These are phyloP conservation scores for Mortierella sp. DNA, from an alignment of 371 early-diverging fungal species.

Conservation along the genomic window DNA sequence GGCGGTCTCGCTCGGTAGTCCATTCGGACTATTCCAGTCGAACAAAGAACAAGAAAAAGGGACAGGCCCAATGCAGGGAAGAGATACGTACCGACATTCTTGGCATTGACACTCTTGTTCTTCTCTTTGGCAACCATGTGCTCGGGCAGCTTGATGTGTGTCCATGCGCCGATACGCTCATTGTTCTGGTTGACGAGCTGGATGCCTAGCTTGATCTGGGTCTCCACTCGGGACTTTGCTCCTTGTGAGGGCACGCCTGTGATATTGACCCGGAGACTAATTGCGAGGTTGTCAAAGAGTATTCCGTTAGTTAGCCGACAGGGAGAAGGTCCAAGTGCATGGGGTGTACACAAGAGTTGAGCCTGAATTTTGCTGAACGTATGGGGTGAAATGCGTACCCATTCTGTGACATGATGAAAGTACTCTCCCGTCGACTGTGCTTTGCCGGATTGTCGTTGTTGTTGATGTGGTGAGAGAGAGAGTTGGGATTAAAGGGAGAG, in stretches of 20 bases:
- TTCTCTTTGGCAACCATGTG: slow-evolving; percentile 86
- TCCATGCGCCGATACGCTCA: slow-evolving; percentile 85
- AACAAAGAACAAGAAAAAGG: background rate
- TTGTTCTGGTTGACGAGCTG: slow-evolving; percentile 86
- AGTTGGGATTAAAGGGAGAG: background rate
- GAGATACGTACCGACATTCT: slow-evolving; percentile 44
- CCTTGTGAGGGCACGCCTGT: slow-evolving; percentile 63
- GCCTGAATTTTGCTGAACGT: background rate
- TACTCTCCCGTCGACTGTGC: background rate
- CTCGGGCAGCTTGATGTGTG: slow-evolving; percentile 89
- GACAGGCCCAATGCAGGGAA: background rate
- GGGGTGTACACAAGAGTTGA: background rate
- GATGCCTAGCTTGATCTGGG: slow-evolving; percentile 92
- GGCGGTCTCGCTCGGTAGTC: background rate
- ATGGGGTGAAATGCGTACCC: slow-evolving; percentile 18
- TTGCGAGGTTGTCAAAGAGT: background rate
- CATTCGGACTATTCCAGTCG: background rate
- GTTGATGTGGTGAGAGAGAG: background rate
- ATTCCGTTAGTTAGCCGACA: background rate
- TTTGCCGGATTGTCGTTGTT: background rate
- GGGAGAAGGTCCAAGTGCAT: background rate
- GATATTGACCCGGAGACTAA: slow-evolving; percentile 51
- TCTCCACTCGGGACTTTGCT: slow-evolving; percentile 94
- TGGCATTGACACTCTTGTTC: slow-evolving; percentile 55
- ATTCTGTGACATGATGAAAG: slow-evolving; percentile 25